Evolutionary conservation across 352 stramenopile genomes (phyloP).

Genomic region (Aphanomyces invadans): DNA sequence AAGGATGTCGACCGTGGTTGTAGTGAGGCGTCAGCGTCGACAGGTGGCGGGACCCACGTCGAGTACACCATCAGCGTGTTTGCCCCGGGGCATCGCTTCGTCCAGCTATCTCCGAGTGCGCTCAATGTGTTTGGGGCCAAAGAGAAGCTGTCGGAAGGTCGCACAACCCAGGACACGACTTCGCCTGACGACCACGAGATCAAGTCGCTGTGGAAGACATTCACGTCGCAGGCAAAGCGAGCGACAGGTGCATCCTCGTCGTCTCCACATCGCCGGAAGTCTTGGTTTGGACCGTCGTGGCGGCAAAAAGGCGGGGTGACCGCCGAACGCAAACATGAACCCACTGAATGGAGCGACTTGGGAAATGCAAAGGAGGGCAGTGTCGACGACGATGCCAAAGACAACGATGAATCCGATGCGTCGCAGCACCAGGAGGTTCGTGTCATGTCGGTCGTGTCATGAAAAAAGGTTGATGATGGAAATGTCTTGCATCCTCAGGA

Average conservation of each 20-base stretch:
- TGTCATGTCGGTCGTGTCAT: too few species aligned
- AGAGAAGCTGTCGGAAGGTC: neutral
- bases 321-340: neutral
- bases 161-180: neutral
- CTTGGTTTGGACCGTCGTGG: neutral
- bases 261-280: neutral
- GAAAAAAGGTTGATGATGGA: too few species aligned
- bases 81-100: neutral
- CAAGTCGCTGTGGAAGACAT: conserved; percentile 8
- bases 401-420: too few species aligned
- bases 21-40: neutral
- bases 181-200: neutral
- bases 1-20: neutral
- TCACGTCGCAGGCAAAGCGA: neutral
- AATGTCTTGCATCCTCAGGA: too few species aligned
- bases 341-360: neutral
- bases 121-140: conserved; percentile 5
- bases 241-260: too few species aligned
- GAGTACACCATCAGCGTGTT: conserved; percentile 14
- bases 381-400: neutral
- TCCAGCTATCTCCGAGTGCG: neutral
- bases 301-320: neutral
- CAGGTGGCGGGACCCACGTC: neutral
- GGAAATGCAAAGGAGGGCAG: neutral
- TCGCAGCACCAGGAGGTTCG: too few species aligned